Evolutionary conservation across 2,329 filamentous ascomycete genomes (phyloP), one percentile per base, ranked within the genome.

Genomic region (Aureobasidium lini): DNA sequence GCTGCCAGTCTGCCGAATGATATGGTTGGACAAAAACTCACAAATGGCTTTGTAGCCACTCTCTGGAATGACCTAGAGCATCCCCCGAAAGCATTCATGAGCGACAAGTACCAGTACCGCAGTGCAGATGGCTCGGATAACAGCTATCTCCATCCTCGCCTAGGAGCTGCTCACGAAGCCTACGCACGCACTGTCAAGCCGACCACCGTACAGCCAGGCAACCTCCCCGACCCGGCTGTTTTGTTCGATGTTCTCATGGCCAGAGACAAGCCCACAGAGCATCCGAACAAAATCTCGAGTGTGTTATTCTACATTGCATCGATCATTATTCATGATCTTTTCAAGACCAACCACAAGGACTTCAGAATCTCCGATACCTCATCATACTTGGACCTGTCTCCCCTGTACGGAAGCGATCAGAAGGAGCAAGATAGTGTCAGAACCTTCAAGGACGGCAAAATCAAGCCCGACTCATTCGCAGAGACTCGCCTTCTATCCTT

Each of bases 241-340:
- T 74, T 90, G 3, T 90, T 90, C 61, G 86, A 89, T 69, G 81
- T 80, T 23, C 68, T 89, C 29, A 81, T 89, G 77, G 83, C 82
- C 15, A 80, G 86, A 29, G 79, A 81, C 61, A 72, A 78, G n/a
- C 82, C 83, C 62, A 79, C 83, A 62, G 77, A 84, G 58, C 88
- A 90, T 68, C 84, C 86, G 0, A 86, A 86, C 53, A 81, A 83
- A n/a, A 84, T 91, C 42, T 90, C 87, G 0, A 86, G 84, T 65
- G 84, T 90, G 73, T 75, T 92, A 15, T 90, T 89, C 70, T 90
- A 90, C 64, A 76, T 89, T 44, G 88, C 87, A 0, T 84, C 86
- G 6, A 86, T 92, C 66, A 80, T 81, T 66, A 80, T 79, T 49
- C 72, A 77, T 73, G 84, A 87, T 66, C 74, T 86, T 52, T 89